Percentiles rank a stretch among this genome's conserved stretches.
Evolutionary conservation across 169 alveolate genomes (phyloP).

Genomic region (Eimeria maxima): DNA sequence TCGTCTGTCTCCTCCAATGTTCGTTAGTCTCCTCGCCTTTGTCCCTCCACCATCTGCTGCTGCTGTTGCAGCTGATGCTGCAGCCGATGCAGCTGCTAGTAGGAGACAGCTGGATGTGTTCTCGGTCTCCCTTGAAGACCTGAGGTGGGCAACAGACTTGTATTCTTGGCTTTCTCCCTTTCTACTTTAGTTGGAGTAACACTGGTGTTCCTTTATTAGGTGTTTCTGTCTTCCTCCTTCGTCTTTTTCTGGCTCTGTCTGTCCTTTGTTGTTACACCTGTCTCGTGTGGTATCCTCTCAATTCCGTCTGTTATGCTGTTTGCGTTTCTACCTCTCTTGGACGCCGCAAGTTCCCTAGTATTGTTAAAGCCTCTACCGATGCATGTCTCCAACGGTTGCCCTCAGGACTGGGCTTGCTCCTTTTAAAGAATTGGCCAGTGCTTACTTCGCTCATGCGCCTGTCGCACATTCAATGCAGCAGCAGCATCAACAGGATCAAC

Average conservation of each 20-base stretch:
- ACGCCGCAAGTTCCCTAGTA: too few species aligned
- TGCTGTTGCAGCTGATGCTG: background rate
- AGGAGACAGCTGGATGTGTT: background rate
- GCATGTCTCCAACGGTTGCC: background rate
- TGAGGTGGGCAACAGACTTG: background rate
- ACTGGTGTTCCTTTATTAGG: background rate
- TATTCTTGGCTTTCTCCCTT: background rate
- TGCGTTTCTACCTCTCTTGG: too few species aligned
- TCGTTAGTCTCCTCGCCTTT: conserved; percentile 42
- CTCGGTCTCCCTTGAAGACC: background rate
- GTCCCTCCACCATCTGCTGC: conserved; percentile 51
- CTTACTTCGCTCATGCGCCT: background rate
- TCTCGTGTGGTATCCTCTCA: too few species aligned
- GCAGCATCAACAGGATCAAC: conserved; percentile 3
- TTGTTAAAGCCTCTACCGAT: too few species aligned
- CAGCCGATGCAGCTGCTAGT: background rate
- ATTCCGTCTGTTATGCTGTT: too few species aligned
- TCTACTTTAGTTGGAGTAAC: background rate
- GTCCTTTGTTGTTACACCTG: too few species aligned
- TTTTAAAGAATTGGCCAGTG: conserved; percentile 36
- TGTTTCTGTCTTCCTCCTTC: too few species aligned
- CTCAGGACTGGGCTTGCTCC: conserved; percentile 36
- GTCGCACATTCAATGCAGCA: background rate
- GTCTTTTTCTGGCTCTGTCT: too few species aligned
- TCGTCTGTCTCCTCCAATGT: conserved; percentile 24